Evolutionary conservation across 768 basidiomycete genomes (phyloP).

Genomic region (Tulasnella sp.): DNA sequence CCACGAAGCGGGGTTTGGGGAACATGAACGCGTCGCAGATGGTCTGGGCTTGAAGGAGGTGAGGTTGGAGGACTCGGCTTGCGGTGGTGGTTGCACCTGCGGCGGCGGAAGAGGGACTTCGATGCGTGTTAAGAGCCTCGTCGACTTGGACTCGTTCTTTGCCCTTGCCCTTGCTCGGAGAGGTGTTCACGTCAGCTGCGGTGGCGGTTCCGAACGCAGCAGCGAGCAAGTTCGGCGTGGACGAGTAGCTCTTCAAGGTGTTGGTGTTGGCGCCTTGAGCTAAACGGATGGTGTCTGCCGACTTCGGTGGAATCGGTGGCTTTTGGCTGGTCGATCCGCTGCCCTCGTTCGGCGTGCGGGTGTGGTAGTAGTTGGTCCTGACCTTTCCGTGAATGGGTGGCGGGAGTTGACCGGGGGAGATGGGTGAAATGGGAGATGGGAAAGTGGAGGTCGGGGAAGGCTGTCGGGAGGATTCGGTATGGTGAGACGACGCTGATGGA

Average conservation of each 20-base stretch:
- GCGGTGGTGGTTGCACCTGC: background rate
- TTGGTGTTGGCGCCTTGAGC: background rate
- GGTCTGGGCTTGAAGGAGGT: constrained; percentile 29
- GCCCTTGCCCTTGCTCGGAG: constrained; percentile 4
- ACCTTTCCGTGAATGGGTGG: background rate
- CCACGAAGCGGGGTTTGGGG: constrained; percentile 31
- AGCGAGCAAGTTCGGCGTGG: constrained; percentile 26
- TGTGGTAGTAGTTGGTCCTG: background rate
- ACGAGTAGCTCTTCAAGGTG: constrained; percentile 16
- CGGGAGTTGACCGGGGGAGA: background rate
- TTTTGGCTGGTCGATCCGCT: constrained; percentile 8
- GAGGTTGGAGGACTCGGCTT: background rate
- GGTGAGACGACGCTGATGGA: constrained; percentile 2
- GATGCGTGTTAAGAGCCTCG: background rate
- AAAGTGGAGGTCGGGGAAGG: background rate
- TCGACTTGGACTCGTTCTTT: background rate
- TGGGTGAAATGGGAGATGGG: background rate
- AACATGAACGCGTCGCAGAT: constrained; percentile 35
- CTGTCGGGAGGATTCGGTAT: background rate
- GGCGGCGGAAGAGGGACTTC: background rate
- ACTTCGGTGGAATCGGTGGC: constrained; percentile 31
- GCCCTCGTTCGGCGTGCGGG: background rate
- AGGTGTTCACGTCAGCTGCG: background rate
- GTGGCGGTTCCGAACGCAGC: background rate
- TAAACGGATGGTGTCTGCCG: background rate